Evolutionary conservation across 345 rosid species (phyloP), one percentile per base, ranked within the genome.

Genomic region (Jatropha curcas): DNA sequence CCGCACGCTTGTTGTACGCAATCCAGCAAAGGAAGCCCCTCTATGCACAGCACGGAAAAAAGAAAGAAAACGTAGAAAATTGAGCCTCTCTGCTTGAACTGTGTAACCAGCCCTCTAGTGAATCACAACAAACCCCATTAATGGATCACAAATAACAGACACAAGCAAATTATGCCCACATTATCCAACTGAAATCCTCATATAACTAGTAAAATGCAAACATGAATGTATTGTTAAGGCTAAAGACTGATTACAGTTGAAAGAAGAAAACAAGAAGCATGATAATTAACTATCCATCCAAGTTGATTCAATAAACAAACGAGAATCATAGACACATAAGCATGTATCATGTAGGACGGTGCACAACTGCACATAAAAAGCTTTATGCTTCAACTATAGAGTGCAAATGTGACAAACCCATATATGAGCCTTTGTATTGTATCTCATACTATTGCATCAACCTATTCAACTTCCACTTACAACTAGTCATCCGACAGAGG

Each of bases 81-180:
- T 92, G 70, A 95, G 88, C 88, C 99, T 89, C 84, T 92, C 99
- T n/a, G 97, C 97, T 85, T 89, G 94, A 81, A 95, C 98, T 7
- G 96, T 95, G 80, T 78, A 95, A 63, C 99, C 99, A 68, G 96
- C 97, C 84, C 90, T 92, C 98, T 92, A 45, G 16, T 11, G 17
- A 74, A 64, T 37, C 31, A 53, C 5, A 53, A 66, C 4, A 67
- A 16, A 34, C 57, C 37, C n/a, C 20, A 60, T 58, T 48, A 43
- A 10, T 61, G 71, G 27, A 61, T 31, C 43, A 70, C 34, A 41
- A 64, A 33, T 14, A 51, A 70, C 33, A 55, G 33, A 71, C 13
- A 68, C 2, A 70, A 74, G 0, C 6, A 62, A 59, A 43, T 6
- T 9, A 59, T 14, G 2, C 9, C 17, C 20, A 51, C 1, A 24